These are phyloP conservation scores for Rhodomyrtus psidioides DNA, from an alignment of 441 rosid genomes.

Conservation along the genomic window DNA sequence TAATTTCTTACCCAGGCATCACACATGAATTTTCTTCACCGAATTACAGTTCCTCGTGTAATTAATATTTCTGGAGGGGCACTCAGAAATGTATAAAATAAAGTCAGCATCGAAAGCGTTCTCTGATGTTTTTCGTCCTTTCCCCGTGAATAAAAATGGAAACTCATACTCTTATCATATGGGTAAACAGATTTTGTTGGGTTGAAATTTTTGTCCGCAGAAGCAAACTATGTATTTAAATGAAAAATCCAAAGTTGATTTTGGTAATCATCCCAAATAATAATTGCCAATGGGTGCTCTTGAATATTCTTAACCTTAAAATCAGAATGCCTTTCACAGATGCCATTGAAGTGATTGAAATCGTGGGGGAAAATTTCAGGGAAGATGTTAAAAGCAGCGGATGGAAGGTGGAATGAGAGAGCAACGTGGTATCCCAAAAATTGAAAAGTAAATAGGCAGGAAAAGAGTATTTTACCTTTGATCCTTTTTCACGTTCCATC, in stretches of 20 bases:
- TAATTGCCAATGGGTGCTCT: background rate
- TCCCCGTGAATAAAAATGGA: background rate
- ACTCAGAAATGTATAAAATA: background rate
- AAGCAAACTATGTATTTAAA: background rate
- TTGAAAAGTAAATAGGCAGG: background rate
- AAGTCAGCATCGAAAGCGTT: background rate
- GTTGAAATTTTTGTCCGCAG: background rate
- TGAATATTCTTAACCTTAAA: background rate
- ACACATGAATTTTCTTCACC: background rate
- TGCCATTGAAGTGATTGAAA: background rate
- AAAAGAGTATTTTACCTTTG: background rate
- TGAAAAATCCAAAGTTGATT: background rate
- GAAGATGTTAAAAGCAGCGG: background rate
- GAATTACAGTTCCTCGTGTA: background rate
- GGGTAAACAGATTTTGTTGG: background rate
- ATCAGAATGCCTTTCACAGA: background rate
- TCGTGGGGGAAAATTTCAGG: background rate
- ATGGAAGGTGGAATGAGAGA: background rate
- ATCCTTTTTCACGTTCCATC: background rate
- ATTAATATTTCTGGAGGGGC: background rate
- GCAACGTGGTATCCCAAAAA: background rate
- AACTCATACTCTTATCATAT: background rate
- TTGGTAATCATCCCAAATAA: background rate
- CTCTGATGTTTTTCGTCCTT: background rate
- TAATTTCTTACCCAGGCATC: background rate